A percentile compares a stretch with the other conserved stretches of the same genome.
Conservation (phyloP, 345 rosid genomes). For the Kandelia obovata region DNA sequence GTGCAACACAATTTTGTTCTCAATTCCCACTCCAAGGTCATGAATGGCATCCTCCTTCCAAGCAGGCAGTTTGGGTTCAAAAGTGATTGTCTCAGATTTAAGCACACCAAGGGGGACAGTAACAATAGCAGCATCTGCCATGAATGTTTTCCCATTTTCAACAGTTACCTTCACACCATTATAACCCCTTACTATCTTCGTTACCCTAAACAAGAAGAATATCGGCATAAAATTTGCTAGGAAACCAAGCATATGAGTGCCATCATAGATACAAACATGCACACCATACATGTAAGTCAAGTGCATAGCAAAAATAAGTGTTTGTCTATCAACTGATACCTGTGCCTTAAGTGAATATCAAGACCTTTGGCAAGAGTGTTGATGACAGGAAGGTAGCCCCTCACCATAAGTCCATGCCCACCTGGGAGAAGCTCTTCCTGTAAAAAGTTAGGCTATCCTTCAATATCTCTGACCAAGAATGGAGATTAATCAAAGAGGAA, state of each 20-base stretch:
- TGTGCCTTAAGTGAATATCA: slow-evolving; percentile 76
- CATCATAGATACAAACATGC: not conserved
- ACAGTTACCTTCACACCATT: slow-evolving; percentile 80
- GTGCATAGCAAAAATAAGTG: not conserved
- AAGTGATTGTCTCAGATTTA: slow-evolving; percentile 55
- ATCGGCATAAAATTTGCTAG: not conserved
- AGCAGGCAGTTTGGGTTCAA: slow-evolving; percentile 84
- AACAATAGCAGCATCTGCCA: slow-evolving; percentile 77
- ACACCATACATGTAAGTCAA: not conserved
- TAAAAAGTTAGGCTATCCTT: slow-evolving; percentile 1
- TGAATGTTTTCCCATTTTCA: slow-evolving; percentile 63
- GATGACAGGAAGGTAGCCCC: slow-evolving; percentile 94
- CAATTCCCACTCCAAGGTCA: slow-evolving; percentile 86
- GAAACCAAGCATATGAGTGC: not conserved
- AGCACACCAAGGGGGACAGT: slow-evolving; percentile 88
- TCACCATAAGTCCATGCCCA: slow-evolving; percentile 97
- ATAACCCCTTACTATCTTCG: slow-evolving; percentile 54
- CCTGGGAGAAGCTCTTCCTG: slow-evolving; percentile 94
- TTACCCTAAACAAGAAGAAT: slow-evolving; percentile 47
- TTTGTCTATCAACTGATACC: slow-evolving; percentile 30
- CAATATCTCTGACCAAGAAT: too few species aligned
- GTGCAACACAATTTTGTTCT: slow-evolving; percentile 77
- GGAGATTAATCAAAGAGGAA: too few species aligned
- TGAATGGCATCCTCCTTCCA: slow-evolving; percentile 95
- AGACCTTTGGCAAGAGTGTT: slow-evolving; percentile 94